These are phyloP conservation scores for Rhododendron ovatum DNA, from an alignment of 148 eudicot species.

Conservation along the genomic window DNA sequence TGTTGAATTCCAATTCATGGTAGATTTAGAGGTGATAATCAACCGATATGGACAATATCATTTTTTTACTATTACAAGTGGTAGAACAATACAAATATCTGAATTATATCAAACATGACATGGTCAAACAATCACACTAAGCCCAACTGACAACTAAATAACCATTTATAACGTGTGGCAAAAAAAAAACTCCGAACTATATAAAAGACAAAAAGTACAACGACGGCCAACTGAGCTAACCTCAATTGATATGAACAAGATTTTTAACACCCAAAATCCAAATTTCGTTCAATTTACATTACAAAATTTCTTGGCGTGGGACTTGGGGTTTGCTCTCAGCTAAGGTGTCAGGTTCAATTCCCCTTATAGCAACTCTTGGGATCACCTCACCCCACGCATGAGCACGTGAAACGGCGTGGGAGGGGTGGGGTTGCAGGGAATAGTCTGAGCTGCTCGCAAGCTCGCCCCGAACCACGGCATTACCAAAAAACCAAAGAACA, in stretches of 20 bases:
- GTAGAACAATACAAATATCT: no score
- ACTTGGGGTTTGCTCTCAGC: no score
- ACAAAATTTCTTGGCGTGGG: not conserved
- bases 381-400: no score
- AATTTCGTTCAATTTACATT: not conserved
- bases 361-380: not conserved
- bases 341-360: no score
- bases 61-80: no score
- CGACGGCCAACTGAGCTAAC: not conserved
- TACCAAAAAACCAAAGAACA: not conserved
- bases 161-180: no score
- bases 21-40: not conserved
- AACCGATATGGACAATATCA: not conserved
- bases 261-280: not conserved
- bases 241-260: not conserved
- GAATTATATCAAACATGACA: not conserved
- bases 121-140: not conserved
- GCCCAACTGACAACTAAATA: not conserved
- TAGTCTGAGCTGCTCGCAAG: no score
- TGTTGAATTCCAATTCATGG: not conserved
- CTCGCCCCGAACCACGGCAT: no score
- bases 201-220: no score
- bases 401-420: no score
- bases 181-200: no score
- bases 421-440: no score